phyloP scores from a whole-genome alignment of 805 yeast species.

The Candida alai region DNA sequence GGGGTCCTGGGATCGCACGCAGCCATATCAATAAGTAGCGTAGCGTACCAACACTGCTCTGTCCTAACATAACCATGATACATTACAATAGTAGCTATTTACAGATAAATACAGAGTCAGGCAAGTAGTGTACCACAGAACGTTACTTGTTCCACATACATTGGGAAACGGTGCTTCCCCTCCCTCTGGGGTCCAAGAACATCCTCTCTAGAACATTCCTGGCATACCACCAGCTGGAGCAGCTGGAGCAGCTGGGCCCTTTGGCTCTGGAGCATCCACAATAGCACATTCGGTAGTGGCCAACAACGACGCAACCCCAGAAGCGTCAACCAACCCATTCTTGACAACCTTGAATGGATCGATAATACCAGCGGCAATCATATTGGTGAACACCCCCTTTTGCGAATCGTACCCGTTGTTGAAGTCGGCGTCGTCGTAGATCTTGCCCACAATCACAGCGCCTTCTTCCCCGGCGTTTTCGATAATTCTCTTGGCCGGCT shows the following conservation, averaged over 20 bases:
- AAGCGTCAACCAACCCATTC: slow-evolving; percentile 91
- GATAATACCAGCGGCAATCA: slow-evolving; percentile 95
- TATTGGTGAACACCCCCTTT: slow-evolving; percentile 89
- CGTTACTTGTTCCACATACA: no score
- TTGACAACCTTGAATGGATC: slow-evolving; percentile 98
- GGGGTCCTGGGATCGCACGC: no score
- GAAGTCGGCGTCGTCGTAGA: slow-evolving; percentile 66
- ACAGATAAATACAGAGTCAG: neutral
- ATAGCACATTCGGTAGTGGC: slow-evolving; percentile 99
- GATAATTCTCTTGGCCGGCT: slow-evolving; percentile 93
- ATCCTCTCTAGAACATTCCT: slow-evolving; percentile 26
- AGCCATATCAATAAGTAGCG: no score
- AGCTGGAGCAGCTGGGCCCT: slow-evolving; percentile 47
- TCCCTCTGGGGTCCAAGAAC: no score
- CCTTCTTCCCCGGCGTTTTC: slow-evolving; percentile 99
- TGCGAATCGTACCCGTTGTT: slow-evolving; percentile 88
- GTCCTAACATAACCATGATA: no score
- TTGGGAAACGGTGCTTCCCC: no score
- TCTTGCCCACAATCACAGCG: slow-evolving; percentile 90
- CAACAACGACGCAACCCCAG: slow-evolving; percentile 94
- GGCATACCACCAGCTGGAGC: slow-evolving; percentile 47
- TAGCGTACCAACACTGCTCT: no score
- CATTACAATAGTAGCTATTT: no score
- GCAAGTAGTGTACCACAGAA: no score
- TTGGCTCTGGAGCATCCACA: slow-evolving; percentile 89